phyloP scores from a whole-genome alignment of 2,329 filamentous ascomycete genomes.

The Myotisia sp. region DNA sequence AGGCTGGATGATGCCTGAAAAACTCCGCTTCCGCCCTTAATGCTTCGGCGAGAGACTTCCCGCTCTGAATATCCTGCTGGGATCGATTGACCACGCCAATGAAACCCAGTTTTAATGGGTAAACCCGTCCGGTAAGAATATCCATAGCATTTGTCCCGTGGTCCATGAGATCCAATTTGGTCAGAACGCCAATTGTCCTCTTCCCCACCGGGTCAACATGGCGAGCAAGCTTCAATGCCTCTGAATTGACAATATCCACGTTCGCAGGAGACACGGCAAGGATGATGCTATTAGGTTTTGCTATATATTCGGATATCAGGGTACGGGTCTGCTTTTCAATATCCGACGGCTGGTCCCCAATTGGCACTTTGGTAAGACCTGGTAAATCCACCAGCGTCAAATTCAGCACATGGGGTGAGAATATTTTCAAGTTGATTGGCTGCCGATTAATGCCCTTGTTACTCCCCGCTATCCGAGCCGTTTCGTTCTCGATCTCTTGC shows the following conservation, averaged over 20 bases:
- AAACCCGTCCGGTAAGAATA: slow-evolving; percentile 92
- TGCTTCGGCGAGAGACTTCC: slow-evolving; percentile 87
- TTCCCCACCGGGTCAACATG: slow-evolving; percentile 92
- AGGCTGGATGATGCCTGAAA: slow-evolving; percentile 92
- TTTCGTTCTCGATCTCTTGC: slow-evolving; percentile 94
- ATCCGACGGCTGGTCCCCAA: slow-evolving; percentile 91
- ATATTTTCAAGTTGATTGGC: slow-evolving; percentile 96
- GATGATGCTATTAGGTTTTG: slow-evolving; percentile 96
- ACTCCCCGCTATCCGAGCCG: slow-evolving; percentile 79
- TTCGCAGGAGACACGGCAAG: slow-evolving; percentile 94
- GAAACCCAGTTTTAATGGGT: slow-evolving; percentile 91
- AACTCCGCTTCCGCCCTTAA: slow-evolving; percentile 83
- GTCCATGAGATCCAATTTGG: slow-evolving; percentile 96
- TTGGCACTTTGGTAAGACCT: slow-evolving; percentile 92
- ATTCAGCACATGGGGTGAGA: slow-evolving; percentile 91
- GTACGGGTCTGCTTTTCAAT: slow-evolving; percentile 98
- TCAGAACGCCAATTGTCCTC: slow-evolving; percentile 90
- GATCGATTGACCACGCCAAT: slow-evolving; percentile 97
- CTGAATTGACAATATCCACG: slow-evolving; percentile 95
- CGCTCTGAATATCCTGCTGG: slow-evolving; percentile 92
- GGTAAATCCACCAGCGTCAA: slow-evolving; percentile 92
- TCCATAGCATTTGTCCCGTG: slow-evolving; percentile 96
- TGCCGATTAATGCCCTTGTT: slow-evolving; percentile 98
- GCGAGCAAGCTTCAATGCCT: slow-evolving; percentile 87
- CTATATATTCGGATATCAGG: slow-evolving; percentile 94